Evolutionary conservation across 495 filamentous ascomycete genomes (phyloP).

Genomic region (Neurospora sp.): DNA sequence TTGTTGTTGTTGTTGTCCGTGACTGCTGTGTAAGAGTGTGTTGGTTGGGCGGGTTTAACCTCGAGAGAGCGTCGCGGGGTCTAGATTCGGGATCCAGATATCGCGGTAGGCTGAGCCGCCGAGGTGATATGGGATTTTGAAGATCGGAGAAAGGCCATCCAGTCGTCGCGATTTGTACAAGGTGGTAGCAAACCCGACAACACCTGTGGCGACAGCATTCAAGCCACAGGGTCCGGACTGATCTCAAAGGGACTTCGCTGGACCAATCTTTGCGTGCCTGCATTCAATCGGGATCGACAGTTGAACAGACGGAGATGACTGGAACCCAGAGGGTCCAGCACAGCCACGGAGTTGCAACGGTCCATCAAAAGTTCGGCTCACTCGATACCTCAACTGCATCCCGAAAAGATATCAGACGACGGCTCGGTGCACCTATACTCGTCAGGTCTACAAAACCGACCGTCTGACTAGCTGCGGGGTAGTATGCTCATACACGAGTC

Average conservation of each 20-base stretch:
- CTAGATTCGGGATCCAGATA: background rate
- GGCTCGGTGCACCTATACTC: background rate
- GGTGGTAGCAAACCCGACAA: background rate
- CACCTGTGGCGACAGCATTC: background rate
- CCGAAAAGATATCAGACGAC: background rate
- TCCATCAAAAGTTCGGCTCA: background rate
- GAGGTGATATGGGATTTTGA: background rate
- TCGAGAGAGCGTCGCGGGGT: background rate
- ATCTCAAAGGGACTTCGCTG: background rate
- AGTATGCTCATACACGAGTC: background rate
- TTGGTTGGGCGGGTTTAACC: background rate
- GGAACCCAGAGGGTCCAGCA: slow-evolving; percentile 2
- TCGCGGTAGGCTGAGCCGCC: background rate
- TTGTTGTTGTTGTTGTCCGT: background rate
- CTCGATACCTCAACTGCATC: background rate
- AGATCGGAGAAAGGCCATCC: background rate
- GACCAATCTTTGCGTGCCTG: background rate
- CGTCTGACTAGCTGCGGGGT: too few species aligned
- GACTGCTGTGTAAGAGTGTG: background rate
- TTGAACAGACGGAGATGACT: background rate
- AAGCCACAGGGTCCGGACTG: background rate
- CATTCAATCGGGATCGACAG: background rate
- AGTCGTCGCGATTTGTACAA: background rate
- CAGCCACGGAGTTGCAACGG: slow-evolving; percentile 1
- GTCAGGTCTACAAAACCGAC: too few species aligned